Evolutionary conservation across 306 rosid genomes (phyloP).

Genomic region (Casuarina cunninghamiana): DNA sequence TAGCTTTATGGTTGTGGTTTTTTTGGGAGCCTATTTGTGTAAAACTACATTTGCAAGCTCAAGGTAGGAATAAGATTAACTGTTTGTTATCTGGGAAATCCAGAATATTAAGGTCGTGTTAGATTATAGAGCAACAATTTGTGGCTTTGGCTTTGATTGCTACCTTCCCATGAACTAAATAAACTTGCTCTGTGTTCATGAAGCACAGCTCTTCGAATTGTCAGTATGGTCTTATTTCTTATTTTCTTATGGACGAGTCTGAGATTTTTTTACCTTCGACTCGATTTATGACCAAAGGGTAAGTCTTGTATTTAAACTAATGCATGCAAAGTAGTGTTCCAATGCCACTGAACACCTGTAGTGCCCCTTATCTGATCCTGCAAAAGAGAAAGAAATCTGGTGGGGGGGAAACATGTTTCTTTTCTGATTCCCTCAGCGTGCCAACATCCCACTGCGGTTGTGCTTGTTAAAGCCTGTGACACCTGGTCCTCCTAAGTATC

Average conservation of each 20-base stretch:
- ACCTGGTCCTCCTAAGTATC: neutral
- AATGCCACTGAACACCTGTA: too few relatives aligned
- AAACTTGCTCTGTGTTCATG: neutral
- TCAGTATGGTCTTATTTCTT: neutral
- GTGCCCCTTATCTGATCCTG: neutral
- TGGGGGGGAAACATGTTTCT: neutral
- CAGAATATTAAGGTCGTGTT: slow-evolving; percentile 1
- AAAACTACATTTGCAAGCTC: slow-evolving; percentile 13
- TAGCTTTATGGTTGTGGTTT: slow-evolving; percentile 13
- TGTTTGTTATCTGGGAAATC: slow-evolving; percentile 4
- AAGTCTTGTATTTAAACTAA: too few relatives aligned
- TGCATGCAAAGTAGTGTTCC: too few relatives aligned
- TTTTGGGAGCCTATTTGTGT: slow-evolving; percentile 19
- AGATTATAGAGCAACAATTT: neutral
- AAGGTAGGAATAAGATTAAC: slow-evolving; percentile 17
- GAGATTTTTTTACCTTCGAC: neutral
- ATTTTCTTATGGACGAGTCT: too few relatives aligned
- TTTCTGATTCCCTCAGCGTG: neutral
- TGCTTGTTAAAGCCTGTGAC: neutral
- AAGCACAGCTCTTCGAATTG: neutral
- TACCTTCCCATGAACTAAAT: slow-evolving; percentile 1
- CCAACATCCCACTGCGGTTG: neutral
- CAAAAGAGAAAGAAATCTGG: neutral
- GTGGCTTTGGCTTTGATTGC: neutral
- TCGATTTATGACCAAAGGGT: too few relatives aligned